These are phyloP conservation scores for Lyophyllum decastes DNA, from an alignment of 768 basidiomycete species.

Conservation along the genomic window DNA sequence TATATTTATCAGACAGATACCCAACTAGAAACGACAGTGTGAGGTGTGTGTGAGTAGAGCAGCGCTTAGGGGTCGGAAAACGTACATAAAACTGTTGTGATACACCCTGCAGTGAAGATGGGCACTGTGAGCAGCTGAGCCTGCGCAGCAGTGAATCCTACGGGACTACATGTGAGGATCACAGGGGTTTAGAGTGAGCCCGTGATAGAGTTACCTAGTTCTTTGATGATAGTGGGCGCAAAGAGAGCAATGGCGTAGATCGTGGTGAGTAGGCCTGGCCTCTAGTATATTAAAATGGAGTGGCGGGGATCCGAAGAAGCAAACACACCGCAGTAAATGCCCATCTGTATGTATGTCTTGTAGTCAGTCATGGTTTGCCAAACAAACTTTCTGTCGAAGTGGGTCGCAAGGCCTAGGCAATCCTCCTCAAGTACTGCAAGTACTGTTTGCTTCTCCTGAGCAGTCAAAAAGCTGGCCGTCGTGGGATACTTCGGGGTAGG, in stretches of 20 bases:
- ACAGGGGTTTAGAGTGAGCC: background rate
- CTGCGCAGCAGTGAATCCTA: slow-evolving; percentile 46
- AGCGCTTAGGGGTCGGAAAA: too few species aligned
- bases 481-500: slow-evolving; percentile 48
- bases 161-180: background rate
- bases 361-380: slow-evolving; percentile 51
- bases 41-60: too few species aligned
- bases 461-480: slow-evolving; percentile 56
- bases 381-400: slow-evolving; percentile 45
- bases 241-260: slow-evolving; percentile 48
- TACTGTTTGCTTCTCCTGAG: slow-evolving; percentile 40
- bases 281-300: background rate
- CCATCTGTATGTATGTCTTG: slow-evolving; percentile 40
- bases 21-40: slow-evolving; percentile 28
- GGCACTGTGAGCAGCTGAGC: slow-evolving; percentile 55
- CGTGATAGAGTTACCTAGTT: slow-evolving; percentile 32
- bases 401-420: slow-evolving; percentile 42
- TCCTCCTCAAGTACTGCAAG: slow-evolving; percentile 45
- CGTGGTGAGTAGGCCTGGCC: slow-evolving; percentile 41
- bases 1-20: slow-evolving; percentile 40
- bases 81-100: slow-evolving; percentile 38
- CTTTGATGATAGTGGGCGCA: slow-evolving; percentile 49
- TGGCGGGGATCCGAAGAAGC: background rate
- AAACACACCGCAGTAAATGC: slow-evolving; percentile 44
- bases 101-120: slow-evolving; percentile 47